Evolutionary conservation across 805 yeast genomes (phyloP), one percentile per base, ranked within the genome.

Genomic region (Kuraishia borneana): DNA sequence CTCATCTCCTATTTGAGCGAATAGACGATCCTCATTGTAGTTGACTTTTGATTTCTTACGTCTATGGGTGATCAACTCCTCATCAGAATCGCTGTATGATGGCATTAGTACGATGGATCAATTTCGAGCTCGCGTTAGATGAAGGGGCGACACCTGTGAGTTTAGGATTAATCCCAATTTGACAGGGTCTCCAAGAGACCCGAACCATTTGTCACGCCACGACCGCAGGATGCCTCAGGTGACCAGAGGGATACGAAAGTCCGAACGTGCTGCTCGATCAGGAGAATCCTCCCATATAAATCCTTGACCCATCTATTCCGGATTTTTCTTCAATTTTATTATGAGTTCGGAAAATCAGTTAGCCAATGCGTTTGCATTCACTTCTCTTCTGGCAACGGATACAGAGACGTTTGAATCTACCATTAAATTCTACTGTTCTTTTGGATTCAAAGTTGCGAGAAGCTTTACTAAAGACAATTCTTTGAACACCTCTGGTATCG

Each of bases 391-490:
- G 29, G 76, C 87, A 7, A 55, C 61, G 33, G 68, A 66, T 44
- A 58, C 65, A 3, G 54, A 51, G 6, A 49, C 53, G 25, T 81
- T 71, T 53, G 58, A 58, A 4, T 49, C 58, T 22, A 50, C 80
- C 9, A 58, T 72, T 34, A 46, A 57, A n/a, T 82, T 78, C 55
- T 82, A 81, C 57, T 61, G 55, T 42, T 43, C 55, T 19, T 58
- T 81, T 36, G 88, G 88, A 18, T 80, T 80, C 49, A 58, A 66
- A 22, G 60, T 74, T 26, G 63, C 73, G 31, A 73, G 78, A 48
- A 73, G 65, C 44, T 81, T 65, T 53, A 63, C 76, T 40, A 76
- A 78, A 41, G 70, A 60, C 50, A 60, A 63, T 40, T 54, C 59
- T 36, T 54, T 40, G 38, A 52, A 43, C 27, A 55, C 39, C 10